Evolutionary conservation across 2,329 filamentous ascomycete genomes (phyloP), one percentile per base, ranked within the genome.

Genomic region (Cytospora piceae): DNA sequence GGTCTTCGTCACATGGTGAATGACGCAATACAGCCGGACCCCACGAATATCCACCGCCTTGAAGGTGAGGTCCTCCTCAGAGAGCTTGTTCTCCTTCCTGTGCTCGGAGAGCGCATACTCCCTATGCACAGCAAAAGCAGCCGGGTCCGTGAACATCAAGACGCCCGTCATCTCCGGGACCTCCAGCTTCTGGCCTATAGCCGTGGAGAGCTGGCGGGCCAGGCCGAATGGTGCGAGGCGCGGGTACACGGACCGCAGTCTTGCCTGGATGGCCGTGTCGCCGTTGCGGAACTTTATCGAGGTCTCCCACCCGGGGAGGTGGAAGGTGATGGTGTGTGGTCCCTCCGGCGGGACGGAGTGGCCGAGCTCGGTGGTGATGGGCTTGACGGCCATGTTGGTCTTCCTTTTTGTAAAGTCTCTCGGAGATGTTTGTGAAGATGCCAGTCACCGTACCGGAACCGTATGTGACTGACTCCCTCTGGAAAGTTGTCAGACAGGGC

Each of bases 331-430:
- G 66, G 78, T 79, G 69, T 84, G 82, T 0, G 80, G 76, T 1
- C 76, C 78, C 59, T 82, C 76, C 1, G 82, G 82, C 1, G 82
- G 81, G 4, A 82, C 72, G 20, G 81, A 82, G 64, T 80, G 74
- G 17, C 81, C 82, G 46, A 80, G 76, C n/a, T 68, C 67, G 29
- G 72, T 73, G 63, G 72, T 73, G 67, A 74, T 71, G 29, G 64
- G 34, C 27, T 70, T 72, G 65, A 70, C 55, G 20, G 55, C 5
- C 59, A 61, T 61, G 29, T 20, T 55, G 34, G 12, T 1, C 24
- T 1, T 46, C 6, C 20, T n/a, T n/a, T 7, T 20, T 5, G 37
- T 11, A 2, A 42, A 20, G 37, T 11, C 32, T 34, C 8, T 34
- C 3, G 4, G 32, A 34, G 8, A 11, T 34, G 2, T 9, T 37